A percentile compares a stretch with the other conserved stretches of the same genome.
phyloP scores from a whole-genome alignment of 129 eudicot species.

The Daucus carota region DNA sequence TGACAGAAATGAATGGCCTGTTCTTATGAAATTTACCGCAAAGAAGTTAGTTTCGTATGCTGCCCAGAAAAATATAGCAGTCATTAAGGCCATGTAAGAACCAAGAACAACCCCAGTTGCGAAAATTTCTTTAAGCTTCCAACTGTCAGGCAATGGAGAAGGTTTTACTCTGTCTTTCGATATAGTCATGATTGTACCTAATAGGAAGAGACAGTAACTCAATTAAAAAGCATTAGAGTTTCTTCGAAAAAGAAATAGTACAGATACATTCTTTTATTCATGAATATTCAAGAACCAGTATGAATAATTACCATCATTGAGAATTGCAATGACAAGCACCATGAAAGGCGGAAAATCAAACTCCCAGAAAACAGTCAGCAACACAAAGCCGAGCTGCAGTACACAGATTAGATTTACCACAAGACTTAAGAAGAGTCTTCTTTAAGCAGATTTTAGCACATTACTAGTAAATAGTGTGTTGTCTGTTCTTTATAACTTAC shows the following conservation, averaged over 20 bases:
- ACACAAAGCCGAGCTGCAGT: conserved; percentile 48
- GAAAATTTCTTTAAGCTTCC: conserved; percentile 15
- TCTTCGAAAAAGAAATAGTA: too few species aligned
- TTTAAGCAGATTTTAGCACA: not conserved
- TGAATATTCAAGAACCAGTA: not conserved
- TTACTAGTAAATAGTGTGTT: not conserved
- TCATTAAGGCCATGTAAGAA: conserved; percentile 14
- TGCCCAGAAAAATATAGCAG: conserved; percentile 7
- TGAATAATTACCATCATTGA: conserved; percentile 35
- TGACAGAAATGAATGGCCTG: not conserved
- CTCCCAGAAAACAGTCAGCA: conserved; percentile 42
- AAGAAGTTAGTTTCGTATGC: conserved; percentile 12
- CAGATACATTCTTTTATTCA: not conserved
- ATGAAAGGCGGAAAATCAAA: conserved; percentile 52
- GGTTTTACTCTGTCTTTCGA: conserved; percentile 14
- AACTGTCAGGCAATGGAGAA: conserved; percentile 14
- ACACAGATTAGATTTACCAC: conserved; percentile 1
- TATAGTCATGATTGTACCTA: conserved; percentile 17
- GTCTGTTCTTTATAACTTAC: conserved; percentile 19
- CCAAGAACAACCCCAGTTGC: conserved; percentile 17
- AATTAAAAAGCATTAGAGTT: not conserved
- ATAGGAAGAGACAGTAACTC: not conserved
- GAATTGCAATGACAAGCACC: conserved; percentile 52
- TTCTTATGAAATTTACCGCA: conserved; percentile 2
- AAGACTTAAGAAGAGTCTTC: not conserved